phyloP scores from a whole-genome alignment of 768 basidiomycete species.

The Amanita rimosa region DNA sequence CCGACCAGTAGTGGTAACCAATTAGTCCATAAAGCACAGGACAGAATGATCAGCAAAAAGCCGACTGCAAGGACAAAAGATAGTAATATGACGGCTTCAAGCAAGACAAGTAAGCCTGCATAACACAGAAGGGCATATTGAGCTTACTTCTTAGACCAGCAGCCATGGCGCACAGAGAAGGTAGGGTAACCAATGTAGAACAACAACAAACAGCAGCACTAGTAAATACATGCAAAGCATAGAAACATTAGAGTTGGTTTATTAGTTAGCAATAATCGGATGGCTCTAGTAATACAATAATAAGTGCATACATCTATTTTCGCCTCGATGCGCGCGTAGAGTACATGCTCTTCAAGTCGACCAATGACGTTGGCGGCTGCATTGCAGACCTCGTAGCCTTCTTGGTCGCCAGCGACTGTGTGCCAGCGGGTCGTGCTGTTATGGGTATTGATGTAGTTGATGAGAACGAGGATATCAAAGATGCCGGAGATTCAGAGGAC shows the following conservation, averaged over 20 bases:
- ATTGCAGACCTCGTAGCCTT: not conserved
- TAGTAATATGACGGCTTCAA: constrained; percentile 83
- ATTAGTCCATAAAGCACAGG: constrained; percentile 91
- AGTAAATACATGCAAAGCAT: not conserved
- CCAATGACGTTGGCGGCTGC: not conserved
- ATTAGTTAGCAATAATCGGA: not conserved
- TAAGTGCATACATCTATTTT: not conserved
- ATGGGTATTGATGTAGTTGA: constrained; percentile 18
- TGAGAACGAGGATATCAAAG: constrained; percentile 28
- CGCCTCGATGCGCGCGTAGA: constrained; percentile 1
- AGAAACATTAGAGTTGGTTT: not conserved
- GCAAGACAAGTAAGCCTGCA: not conserved
- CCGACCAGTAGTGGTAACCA: constrained; percentile 97
- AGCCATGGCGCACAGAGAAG: constrained; percentile 27
- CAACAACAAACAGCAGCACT: not conserved
- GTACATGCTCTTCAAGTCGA: constrained; percentile 2
- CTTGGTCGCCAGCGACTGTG: not conserved
- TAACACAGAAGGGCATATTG: not conserved
- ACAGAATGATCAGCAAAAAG: constrained; percentile 96
- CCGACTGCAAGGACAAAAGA: constrained; percentile 96
- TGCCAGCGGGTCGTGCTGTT: not conserved
- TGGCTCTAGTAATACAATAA: constrained; percentile 1
- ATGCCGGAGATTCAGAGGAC: constrained; percentile 20
- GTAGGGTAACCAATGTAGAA: not conserved
- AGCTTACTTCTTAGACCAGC: constrained; percentile 61